Percentiles rank a stretch among this genome's conserved stretches.
phyloP scores from a whole-genome alignment of 768 basidiomycete genomes.

The Coprinopsis sp. region DNA sequence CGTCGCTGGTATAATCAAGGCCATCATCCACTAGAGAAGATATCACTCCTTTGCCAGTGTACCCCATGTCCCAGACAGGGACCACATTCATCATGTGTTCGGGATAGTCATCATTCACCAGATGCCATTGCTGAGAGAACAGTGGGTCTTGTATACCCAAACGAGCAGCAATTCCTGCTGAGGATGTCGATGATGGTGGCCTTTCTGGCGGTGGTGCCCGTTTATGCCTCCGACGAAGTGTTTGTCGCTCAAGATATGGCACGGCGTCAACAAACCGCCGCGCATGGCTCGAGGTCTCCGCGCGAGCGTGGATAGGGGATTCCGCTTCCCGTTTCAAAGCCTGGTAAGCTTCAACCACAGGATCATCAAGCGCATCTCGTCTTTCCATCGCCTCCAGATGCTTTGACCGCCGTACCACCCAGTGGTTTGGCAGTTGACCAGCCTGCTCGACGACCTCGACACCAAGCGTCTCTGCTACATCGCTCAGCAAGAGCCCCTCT shows the following conservation, averaged over 20 bases:
- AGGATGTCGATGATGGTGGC: conserved; percentile 33
- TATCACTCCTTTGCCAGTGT: conserved; percentile 83
- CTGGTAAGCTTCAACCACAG: conserved; percentile 46
- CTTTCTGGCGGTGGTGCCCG: conserved; percentile 63
- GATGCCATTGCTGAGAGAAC: conserved; percentile 88
- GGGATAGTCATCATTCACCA: conserved; percentile 81
- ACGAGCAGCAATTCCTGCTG: conserved; percentile 48
- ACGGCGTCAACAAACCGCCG: conserved; percentile 52
- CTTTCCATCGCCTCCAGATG: conserved; percentile 20
- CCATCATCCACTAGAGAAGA: conserved; percentile 94
- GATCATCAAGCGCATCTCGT: conserved; percentile 35
- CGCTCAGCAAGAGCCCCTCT: conserved; percentile 47
- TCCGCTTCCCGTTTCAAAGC: conserved; percentile 35
- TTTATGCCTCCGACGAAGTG: conserved; percentile 63
- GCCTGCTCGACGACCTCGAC: conserved; percentile 86
- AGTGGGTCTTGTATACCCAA: conserved; percentile 78
- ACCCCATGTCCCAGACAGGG: conserved; percentile 83
- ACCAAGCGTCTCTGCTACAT: conserved; percentile 56
- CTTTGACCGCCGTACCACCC: conserved; percentile 69
- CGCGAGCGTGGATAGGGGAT: conserved; percentile 34
- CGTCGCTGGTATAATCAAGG: conserved; percentile 82
- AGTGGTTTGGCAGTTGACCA: conserved; percentile 77
- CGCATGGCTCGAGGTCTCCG: conserved; percentile 35
- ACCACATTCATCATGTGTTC: conserved; percentile 92
- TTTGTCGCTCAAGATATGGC: conserved; percentile 56